A percentile compares a stretch with the other conserved stretches of the same genome.
These are phyloP conservation scores for Yamadazyma buinensis DNA, from an alignment of 1,139 yeast species.

Conservation along the genomic window DNA sequence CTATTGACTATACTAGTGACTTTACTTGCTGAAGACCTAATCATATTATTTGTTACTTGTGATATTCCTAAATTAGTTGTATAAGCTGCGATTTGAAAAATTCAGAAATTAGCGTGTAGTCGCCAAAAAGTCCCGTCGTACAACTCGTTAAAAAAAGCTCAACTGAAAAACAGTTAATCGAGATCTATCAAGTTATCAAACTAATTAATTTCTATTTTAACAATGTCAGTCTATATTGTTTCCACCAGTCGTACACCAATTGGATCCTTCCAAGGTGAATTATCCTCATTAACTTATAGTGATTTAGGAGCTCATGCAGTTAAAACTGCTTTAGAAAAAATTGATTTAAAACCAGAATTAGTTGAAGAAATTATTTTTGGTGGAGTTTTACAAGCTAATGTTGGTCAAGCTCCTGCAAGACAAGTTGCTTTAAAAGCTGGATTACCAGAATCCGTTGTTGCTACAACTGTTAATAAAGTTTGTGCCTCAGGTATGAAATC, in stretches of 20 bases:
- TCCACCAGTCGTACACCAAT: conserved; percentile 92
- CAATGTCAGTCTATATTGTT: conserved; percentile 73
- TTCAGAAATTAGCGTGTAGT: no score
- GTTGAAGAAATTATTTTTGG: conserved; percentile 94
- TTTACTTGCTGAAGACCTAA: no score
- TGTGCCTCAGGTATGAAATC: conserved; percentile 98
- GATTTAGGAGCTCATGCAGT: conserved; percentile 94
- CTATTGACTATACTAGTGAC: no score
- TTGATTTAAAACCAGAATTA: conserved; percentile 67
- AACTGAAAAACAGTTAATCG: no score
- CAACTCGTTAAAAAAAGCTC: no score
- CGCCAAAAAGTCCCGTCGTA: neutral
- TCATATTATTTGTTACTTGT: no score
- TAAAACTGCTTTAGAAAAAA: conserved; percentile 78
- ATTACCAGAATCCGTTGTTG: conserved; percentile 69
- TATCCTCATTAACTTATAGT: conserved; percentile 68
- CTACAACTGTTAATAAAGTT: conserved; percentile 91
- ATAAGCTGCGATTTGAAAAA: no score
- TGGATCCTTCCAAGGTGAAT: conserved; percentile 86
- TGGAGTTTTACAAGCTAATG: conserved; percentile 86
- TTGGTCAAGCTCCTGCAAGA: conserved; percentile 98
- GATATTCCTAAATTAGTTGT: no score
- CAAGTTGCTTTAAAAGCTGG: conserved; percentile 95
- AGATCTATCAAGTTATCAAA: no score
- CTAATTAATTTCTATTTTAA: no score